A percentile compares a stretch with the other conserved stretches of the same genome.
phyloP scores from a whole-genome alignment of 169 alveolate species.

The Fabrea salina region DNA sequence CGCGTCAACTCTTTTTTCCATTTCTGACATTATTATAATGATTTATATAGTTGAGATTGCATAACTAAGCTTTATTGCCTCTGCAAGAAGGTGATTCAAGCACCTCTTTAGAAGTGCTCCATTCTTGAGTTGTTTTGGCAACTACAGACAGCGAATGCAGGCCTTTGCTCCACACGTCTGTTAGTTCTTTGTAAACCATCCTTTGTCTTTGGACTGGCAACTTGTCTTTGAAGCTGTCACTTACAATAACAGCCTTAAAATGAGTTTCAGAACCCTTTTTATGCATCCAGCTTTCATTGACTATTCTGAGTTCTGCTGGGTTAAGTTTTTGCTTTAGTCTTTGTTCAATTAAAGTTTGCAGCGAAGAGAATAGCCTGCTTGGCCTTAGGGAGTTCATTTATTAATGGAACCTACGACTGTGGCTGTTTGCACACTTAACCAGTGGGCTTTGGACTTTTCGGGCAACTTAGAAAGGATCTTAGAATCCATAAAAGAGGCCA shows the following conservation, averaged over 20 bases:
- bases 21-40: too few species aligned
- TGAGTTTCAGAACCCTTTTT: neutral
- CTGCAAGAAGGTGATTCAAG: too few species aligned
- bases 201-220: neutral
- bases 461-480: constrained; percentile 60
- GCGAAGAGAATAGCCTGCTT: neutral
- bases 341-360: neutral
- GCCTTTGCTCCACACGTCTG: neutral
- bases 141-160: constrained; percentile 3
- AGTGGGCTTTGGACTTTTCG: constrained; percentile 77
- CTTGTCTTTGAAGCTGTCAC: neutral
- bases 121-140: constrained; percentile 2
- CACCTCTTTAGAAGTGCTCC: too few species aligned
- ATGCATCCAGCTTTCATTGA: neutral
- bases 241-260: neutral
- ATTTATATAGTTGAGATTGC: too few species aligned
- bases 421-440: constrained; percentile 34
- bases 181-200: neutral
- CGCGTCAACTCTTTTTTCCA: constrained; percentile 24
- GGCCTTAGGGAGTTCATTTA: too few species aligned
- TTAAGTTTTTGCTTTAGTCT: neutral
- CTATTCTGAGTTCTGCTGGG: neutral
- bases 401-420: constrained; percentile 20
- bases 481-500: constrained; percentile 55
- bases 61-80: too few species aligned